Evolutionary conservation across 208 protist species (phyloP).

Genomic region (Kentomonas sorsogonicus): DNA sequence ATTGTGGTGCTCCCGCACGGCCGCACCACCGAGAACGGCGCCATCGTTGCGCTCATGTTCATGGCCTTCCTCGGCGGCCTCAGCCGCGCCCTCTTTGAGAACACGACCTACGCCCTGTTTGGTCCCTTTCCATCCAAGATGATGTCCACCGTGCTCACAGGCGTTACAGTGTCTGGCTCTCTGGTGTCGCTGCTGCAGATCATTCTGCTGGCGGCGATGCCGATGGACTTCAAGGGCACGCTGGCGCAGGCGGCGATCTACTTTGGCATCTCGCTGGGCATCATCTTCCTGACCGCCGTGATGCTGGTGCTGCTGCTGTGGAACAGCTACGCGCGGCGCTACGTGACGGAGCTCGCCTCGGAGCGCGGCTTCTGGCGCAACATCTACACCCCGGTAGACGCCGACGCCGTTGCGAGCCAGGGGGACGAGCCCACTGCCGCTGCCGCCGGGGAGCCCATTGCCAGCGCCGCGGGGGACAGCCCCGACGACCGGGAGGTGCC

Average conservation of each 20-base stretch:
- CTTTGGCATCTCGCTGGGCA: slow-evolving; percentile 40
- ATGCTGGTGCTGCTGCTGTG: slow-evolving; percentile 27
- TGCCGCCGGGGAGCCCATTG: neutral
- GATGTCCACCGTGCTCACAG: slow-evolving; percentile 48
- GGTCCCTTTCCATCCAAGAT: slow-evolving; percentile 48
- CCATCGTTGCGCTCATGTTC: slow-evolving; percentile 44
- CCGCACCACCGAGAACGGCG: slow-evolving; percentile 17
- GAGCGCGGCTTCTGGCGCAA: slow-evolving; percentile 18
- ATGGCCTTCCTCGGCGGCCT: slow-evolving; percentile 37
- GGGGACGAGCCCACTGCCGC: neutral
- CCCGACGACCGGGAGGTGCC: slow-evolving; percentile 25
- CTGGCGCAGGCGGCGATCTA: slow-evolving; percentile 53
- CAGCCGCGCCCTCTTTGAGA: slow-evolving; percentile 59
- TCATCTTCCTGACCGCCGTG: slow-evolving; percentile 31
- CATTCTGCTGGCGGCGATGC: slow-evolving; percentile 56
- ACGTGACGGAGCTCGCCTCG: slow-evolving; percentile 57
- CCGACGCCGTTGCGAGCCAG: slow-evolving; percentile 2
- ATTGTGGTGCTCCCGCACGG: slow-evolving; percentile 36
- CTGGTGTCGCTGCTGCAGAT: slow-evolving; percentile 54
- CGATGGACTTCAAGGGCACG: slow-evolving; percentile 29
- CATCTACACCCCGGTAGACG: slow-evolving; percentile 21
- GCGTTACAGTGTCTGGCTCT: slow-evolving; percentile 33
- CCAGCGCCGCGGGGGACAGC: too few relatives aligned
- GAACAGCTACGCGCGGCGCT: slow-evolving; percentile 41
- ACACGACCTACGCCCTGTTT: slow-evolving; percentile 65